These are phyloP conservation scores for Diplocarpon mali DNA, from an alignment of 2,329 filamentous ascomycete genomes.

Conservation along the genomic window DNA sequence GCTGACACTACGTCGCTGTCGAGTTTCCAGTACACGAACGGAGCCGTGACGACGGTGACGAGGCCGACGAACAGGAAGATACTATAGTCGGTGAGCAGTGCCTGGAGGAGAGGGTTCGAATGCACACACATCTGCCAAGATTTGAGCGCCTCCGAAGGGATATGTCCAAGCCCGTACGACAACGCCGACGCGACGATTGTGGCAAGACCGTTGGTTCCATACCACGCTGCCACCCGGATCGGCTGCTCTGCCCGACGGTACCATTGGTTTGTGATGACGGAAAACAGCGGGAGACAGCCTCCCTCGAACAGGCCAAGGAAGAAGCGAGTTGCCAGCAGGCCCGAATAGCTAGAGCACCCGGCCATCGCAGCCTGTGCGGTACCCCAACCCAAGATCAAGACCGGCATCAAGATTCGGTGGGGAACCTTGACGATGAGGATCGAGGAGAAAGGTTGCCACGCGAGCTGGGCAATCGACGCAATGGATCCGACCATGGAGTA, in stretches of 20 bases:
- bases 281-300: slow-evolving; percentile 35
- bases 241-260: slow-evolving; percentile 31
- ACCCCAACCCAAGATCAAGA: slow-evolving; percentile 36
- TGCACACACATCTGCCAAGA: slow-evolving; percentile 25
- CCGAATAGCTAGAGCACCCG: slow-evolving; percentile 49
- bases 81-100: slow-evolving; percentile 34
- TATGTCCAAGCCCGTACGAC: slow-evolving; percentile 27
- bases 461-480: slow-evolving; percentile 46
- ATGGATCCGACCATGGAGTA: slow-evolving; percentile 47
- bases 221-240: slow-evolving; percentile 28
- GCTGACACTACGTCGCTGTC: slow-evolving; percentile 43
- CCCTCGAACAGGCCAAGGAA: slow-evolving; percentile 70
- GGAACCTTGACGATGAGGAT: slow-evolving; percentile 50
- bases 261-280: slow-evolving; percentile 30
- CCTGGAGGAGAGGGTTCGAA: slow-evolving; percentile 35
- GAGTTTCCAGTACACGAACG: slow-evolving; percentile 47
- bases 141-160: slow-evolving; percentile 35
- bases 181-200: slow-evolving; percentile 25
- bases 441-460: slow-evolving; percentile 49
- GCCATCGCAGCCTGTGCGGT: slow-evolving; percentile 37
- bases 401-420: slow-evolving; percentile 46
- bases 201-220: slow-evolving; percentile 25
- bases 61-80: slow-evolving; percentile 56
- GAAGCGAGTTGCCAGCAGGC: slow-evolving; percentile 69
- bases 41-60: slow-evolving; percentile 45